phyloP scores from a whole-genome alignment of 176 grass and related monocot genomes.

The Oryza glaberrima region DNA sequence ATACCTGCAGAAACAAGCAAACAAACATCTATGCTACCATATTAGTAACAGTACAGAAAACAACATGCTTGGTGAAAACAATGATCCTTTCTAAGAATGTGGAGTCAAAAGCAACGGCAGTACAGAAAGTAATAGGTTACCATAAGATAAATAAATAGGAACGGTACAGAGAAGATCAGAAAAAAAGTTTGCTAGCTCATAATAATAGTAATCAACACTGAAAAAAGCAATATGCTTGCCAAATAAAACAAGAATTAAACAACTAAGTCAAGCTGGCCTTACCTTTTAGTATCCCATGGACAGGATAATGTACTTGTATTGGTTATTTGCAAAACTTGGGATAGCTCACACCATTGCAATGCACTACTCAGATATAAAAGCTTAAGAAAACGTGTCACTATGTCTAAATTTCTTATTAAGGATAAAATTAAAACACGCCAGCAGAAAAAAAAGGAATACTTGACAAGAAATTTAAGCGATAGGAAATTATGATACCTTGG shows the following conservation, averaged over 20 bases:
- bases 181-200: constrained; percentile 26
- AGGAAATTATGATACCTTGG: constrained; percentile 62
- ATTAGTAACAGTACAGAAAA: constrained; percentile 49
- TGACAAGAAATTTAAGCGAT: constrained; percentile 41
- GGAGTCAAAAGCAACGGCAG: not conserved
- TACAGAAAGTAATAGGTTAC: not conserved
- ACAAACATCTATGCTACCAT: constrained; percentile 54
- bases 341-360: constrained; percentile 64
- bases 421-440: constrained; percentile 28
- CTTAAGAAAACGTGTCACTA: constrained; percentile 58
- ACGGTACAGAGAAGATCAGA: constrained; percentile 11
- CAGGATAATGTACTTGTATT: constrained; percentile 50
- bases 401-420: constrained; percentile 46
- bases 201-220: constrained; percentile 11
- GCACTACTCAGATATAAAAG: constrained; percentile 59
- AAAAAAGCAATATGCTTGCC: constrained; percentile 29
- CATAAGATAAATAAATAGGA: constrained; percentile 34
- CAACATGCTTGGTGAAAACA: constrained; percentile 20
- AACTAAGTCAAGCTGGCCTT: constrained; percentile 46
- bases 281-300: constrained; percentile 43
- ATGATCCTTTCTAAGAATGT: constrained; percentile 14
- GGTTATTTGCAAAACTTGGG: constrained; percentile 59
- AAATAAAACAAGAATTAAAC: constrained; percentile 43
- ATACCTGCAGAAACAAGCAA: constrained; percentile 55
- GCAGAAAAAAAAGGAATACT: constrained; percentile 31